phyloP scores from a whole-genome alignment of 2,329 filamentous ascomycete species.

The Alternaria tenuissima region DNA sequence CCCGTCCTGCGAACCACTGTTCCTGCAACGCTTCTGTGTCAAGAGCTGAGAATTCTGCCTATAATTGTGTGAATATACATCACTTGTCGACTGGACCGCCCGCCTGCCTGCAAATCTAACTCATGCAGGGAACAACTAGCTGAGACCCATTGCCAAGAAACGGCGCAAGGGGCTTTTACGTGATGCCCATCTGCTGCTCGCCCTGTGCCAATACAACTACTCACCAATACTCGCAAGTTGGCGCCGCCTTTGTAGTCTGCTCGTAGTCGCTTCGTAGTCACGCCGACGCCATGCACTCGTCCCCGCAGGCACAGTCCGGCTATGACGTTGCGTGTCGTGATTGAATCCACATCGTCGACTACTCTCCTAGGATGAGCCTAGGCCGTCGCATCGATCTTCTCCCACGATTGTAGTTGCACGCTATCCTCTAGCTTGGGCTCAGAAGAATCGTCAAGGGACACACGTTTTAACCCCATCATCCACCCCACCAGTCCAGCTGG shows the following conservation, averaged over 20 bases:
- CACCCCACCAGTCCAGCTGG: conserved; percentile 82
- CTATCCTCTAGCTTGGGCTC: conserved; percentile 54
- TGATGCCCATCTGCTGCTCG: background rate
- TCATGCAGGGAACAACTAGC: conserved; percentile 7
- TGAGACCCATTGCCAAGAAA: background rate
- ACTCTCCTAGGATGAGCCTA: conserved; percentile 10
- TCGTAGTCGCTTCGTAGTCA: background rate
- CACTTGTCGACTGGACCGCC: background rate
- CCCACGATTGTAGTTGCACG: conserved; percentile 53
- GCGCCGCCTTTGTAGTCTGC: too few species aligned
- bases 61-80: conserved; percentile 12
- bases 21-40: conserved; percentile 21
- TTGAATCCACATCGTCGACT: conserved; percentile 4
- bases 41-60: conserved; percentile 19
- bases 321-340: conserved; percentile 14
- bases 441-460: conserved; percentile 50
- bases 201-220: conserved; percentile 1
- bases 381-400: conserved; percentile 51
- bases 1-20: conserved; percentile 38
- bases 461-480: conserved; percentile 84
- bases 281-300: background rate
- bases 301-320: conserved; percentile 13
- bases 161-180: background rate
- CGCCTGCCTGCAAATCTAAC: conserved; percentile 7
- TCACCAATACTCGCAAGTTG: background rate